These are phyloP conservation scores for Lonicera japonica DNA, from an alignment of 129 eudicot species.

Conservation along the genomic window DNA sequence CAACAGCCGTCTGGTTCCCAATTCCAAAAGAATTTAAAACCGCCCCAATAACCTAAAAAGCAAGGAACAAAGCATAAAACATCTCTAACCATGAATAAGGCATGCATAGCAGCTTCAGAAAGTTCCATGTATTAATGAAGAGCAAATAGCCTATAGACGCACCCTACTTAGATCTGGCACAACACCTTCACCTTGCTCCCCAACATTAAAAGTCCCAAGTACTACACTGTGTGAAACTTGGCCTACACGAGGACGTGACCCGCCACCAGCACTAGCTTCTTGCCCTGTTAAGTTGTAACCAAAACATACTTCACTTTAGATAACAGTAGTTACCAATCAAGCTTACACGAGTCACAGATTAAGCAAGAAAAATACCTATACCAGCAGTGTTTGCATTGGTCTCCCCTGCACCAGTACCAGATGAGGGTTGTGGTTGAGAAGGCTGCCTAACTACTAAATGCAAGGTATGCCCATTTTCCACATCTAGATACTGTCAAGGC, in stretches of 20 bases:
- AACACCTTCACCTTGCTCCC: conserved; percentile 62
- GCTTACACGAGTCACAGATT: not conserved
- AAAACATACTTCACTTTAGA: not conserved
- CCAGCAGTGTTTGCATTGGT: conserved; percentile 33
- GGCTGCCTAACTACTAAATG: conserved; percentile 91
- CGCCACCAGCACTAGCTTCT: conserved; percentile 53
- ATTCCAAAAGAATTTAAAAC: conserved; percentile 74
- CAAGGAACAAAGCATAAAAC: not conserved
- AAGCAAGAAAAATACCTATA: conserved; percentile 28
- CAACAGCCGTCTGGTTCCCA: conserved; percentile 35
- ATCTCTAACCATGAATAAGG: not conserved
- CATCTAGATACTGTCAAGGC: conserved; percentile 48
- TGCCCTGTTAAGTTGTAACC: conserved; percentile 36
- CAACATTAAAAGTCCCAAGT: conserved; percentile 62
- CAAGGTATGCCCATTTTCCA: conserved; percentile 83
- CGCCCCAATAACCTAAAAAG: conserved; percentile 70
- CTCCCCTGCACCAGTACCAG: conserved; percentile 37
- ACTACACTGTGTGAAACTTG: conserved; percentile 85
- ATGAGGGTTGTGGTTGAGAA: conserved; percentile 56
- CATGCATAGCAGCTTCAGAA: conserved; percentile 5
- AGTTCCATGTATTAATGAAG: not conserved
- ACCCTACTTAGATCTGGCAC: conserved; percentile 77
- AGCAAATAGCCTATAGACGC: conserved; percentile 17
- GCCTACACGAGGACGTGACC: conserved; percentile 61
- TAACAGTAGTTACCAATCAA: not conserved